Evolutionary conservation across 2,329 filamentous ascomycete species (phyloP), one percentile per base, ranked within the genome.

Genomic region (Geosmithia flava): DNA sequence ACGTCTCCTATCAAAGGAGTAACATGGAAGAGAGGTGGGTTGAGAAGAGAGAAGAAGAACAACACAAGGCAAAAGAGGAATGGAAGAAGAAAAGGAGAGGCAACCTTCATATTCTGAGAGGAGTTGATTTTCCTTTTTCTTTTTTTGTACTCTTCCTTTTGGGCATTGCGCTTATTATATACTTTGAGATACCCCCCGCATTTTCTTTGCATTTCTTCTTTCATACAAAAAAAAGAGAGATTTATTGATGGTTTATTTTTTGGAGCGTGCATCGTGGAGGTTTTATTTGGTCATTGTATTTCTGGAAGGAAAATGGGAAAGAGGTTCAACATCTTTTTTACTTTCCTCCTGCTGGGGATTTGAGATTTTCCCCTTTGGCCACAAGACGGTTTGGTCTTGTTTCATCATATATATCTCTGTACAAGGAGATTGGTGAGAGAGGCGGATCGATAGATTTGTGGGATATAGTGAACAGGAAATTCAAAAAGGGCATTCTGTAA

Each of bases 241-340:
- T 8, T 8, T 27, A 7, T 13, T 37, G 6, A 37, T 13, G 33
- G 33, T 3, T 37, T 30, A 7, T 33, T 39, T 19, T 45, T 13
- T 29, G 47, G 47, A 45, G 47, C 27, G 37, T 49, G 50, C 51
- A 54, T 50, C 47, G 48, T 50, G 48, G 42, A 42, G 42, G 20
- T 30, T 16, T 37, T 37, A 16, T 37, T 37, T 10, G 44, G 45
- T 33, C 27, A 20, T 45, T 37, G 61, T 61, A 53, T 62, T 66
- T 62, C 33, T 37, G 33, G 33, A 11, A 30, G 29, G 29, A 30
- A 30, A 30, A 6, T 6, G 58, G 66, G 69, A 45, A 45, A 68
- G 66, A 67, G 68, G 53, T 70, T 70, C 67, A 70, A 70, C 67
- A 68, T 69, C 65, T 69, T 69, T 68, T 61, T 56, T 30, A 7